Evolutionary conservation across 352 stramenopile species (phyloP), one percentile per base, ranked within the genome.

Genomic region (Pythium phragmiticola): DNA sequence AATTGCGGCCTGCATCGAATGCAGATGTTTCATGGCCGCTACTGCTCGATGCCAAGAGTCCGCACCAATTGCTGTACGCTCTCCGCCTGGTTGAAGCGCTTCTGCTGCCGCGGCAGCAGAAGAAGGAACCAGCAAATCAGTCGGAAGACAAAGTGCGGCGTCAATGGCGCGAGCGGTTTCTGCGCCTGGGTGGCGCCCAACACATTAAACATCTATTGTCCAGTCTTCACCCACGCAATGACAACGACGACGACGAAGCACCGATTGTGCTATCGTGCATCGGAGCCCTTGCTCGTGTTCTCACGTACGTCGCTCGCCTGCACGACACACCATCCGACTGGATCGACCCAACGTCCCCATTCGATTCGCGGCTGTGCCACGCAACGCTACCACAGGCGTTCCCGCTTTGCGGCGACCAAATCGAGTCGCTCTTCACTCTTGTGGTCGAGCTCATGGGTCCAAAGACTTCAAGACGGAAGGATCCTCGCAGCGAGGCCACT

Each of bases 121-220:
- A n/a, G 17, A 34, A n/a, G 17, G n/a, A 48, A 11, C 33, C 5
- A 6, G 51, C 63, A 7, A 60, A 33, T 13, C 52, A 16, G 7
- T 21, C 53, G 0, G 57, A 79, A 9, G 76, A 90, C 58, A 71
- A 58, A 0, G 78, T 80, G 2, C 74, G 79, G 23, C 74, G 85
- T 19, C 82, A 92, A 46, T 94, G 85, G 85, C 79, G 82, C 42
- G 82, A 94, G 23, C 82, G 82, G 0, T 94, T 94, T 57, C 72
- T 90, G 17, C 80, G 83, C 9, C 63, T 92, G 11, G 83, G 82
- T 19, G 85, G 85, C 11, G 59, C 65, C 0, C 62, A 47, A 6
- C 73, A 90, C 63, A 45, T 94, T 13, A n/a, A 57, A 78, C 78
- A 12, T 36, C 7, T 53, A 8, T 16, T 61, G 17, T 16, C 30